These are phyloP conservation scores for Fusarium chlamydosporum DNA, from an alignment of 2,329 filamentous ascomycete genomes.

Conservation along the genomic window DNA sequence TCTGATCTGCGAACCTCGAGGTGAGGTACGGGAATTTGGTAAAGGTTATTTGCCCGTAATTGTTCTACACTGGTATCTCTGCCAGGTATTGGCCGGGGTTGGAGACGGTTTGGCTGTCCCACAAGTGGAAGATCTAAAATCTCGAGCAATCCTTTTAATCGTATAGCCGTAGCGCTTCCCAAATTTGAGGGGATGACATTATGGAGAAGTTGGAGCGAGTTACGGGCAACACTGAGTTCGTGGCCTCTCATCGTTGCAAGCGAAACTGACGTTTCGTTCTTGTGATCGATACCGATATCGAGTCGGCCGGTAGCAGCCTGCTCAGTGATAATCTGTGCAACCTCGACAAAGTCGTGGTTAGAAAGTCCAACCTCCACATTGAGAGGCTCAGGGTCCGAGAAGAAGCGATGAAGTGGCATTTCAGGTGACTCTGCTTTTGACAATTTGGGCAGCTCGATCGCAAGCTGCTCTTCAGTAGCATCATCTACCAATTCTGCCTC, in stretches of 20 bases:
- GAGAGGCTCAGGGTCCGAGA: conserved; percentile 71
- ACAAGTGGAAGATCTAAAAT: conserved; percentile 70
- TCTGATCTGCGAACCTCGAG: conserved; percentile 80
- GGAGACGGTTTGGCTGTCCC: conserved; percentile 66
- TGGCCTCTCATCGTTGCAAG: conserved; percentile 57
- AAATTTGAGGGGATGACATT: conserved; percentile 62
- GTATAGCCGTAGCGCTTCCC: conserved; percentile 56
- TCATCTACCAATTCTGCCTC: conserved; percentile 65
- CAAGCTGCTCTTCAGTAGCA: conserved; percentile 60
- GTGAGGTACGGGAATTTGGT: conserved; percentile 76
- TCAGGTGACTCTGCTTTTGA: conserved; percentile 65
- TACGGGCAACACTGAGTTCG: conserved; percentile 61
- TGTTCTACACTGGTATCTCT: conserved; percentile 61
- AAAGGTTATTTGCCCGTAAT: conserved; percentile 67
- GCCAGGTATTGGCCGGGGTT: conserved; percentile 62
- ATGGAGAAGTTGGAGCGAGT: conserved; percentile 64
- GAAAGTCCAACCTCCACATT: conserved; percentile 61
- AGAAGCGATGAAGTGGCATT: conserved; percentile 67
- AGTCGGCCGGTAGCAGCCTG: conserved; percentile 72
- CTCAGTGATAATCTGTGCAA: conserved; percentile 79
- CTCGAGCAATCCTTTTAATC: conserved; percentile 66
- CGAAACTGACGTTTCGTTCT: conserved; percentile 36
- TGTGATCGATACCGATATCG: conserved; percentile 51
- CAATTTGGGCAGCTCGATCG: conserved; percentile 65
- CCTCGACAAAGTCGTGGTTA: conserved; percentile 74